Evolutionary conservation across 768 basidiomycete species (phyloP).

Genomic region (Gautieria morchelliformis): DNA sequence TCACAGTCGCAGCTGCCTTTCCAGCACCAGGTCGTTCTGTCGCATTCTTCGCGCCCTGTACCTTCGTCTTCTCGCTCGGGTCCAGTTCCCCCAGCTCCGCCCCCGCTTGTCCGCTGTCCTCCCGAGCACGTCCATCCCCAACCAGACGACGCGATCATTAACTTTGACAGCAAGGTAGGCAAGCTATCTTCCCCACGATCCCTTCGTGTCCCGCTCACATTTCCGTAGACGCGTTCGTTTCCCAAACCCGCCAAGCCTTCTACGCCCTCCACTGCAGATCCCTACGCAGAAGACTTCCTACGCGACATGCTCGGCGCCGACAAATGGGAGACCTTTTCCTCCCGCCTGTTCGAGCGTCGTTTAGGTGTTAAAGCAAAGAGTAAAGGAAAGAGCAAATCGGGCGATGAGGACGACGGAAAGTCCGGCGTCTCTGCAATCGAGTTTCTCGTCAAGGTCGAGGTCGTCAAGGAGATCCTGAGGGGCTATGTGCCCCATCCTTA

Average conservation of each 20-base stretch:
- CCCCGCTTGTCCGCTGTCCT: not conserved
- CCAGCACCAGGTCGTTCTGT: not conserved
- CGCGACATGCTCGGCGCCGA: constrained; percentile 33
- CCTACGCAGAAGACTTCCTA: constrained; percentile 35
- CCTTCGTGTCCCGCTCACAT: not conserved
- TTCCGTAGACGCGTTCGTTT: constrained; percentile 3
- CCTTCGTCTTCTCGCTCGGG: not conserved
- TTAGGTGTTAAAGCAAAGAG: constrained; percentile 21
- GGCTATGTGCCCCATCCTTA: constrained; percentile 44
- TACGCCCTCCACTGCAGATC: constrained; percentile 23
- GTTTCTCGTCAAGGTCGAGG: constrained; percentile 43
- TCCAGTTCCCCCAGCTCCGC: not conserved
- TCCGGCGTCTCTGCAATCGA: constrained; percentile 37
- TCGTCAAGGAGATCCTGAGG: constrained; percentile 39
- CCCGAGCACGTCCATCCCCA: not conserved
- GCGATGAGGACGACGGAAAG: constrained; percentile 16
- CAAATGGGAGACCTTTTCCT: constrained; percentile 37
- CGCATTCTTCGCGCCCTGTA: not conserved
- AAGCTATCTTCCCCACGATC: no score
- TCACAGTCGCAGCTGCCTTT: not conserved
- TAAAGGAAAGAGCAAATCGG: constrained; percentile 12
- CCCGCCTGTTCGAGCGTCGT: constrained; percentile 38
- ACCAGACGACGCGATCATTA: constrained; percentile 5
- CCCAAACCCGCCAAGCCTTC: constrained; percentile 4
- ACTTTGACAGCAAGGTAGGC: constrained; percentile 6